Conservation (phyloP, 805 yeast species). For the Nakazawaea wickerhamii region DNA sequence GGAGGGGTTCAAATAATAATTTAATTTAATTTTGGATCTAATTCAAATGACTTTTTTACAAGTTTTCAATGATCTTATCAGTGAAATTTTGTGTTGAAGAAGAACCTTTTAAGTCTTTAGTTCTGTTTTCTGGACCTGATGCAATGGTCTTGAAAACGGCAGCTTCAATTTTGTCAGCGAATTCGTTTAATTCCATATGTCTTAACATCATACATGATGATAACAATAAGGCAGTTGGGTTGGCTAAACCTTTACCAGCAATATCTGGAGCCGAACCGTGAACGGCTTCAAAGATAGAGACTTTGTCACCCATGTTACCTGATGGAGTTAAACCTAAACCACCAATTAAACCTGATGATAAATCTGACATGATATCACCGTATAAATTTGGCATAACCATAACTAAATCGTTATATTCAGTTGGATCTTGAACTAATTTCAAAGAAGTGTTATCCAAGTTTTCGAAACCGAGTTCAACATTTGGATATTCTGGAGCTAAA, state of each 20-base stretch:
- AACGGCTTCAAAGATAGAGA: conserved; percentile 97
- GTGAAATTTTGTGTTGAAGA: conserved; percentile 90
- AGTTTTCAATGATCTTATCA: conserved; percentile 78
- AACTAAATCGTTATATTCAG: conserved; percentile 80
- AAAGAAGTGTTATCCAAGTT: conserved; percentile 93
- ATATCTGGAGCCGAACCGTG: conserved; percentile 99
- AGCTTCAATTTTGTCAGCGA: conserved; percentile 80
- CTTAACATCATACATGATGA: conserved; percentile 99
- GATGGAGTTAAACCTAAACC: conserved; percentile 99
- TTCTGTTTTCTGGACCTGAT: conserved; percentile 92
- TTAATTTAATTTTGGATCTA: background rate
- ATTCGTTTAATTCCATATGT: conserved; percentile 85
- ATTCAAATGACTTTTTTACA: conserved; percentile 30
- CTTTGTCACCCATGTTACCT: conserved; percentile 98
- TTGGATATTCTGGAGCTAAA: conserved; percentile 88
- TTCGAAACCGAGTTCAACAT: conserved; percentile 75
- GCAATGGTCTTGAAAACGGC: conserved; percentile 91
- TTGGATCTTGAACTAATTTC: conserved; percentile 84
- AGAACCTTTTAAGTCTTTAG: conserved; percentile 91
- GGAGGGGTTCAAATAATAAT: background rate
- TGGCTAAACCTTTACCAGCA: conserved; percentile 97
- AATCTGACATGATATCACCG: conserved; percentile 98
- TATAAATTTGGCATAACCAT: conserved; percentile 98
- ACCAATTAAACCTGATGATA: conserved; percentile 96
- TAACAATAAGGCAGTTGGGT: conserved; percentile 95